phyloP scores from a whole-genome alignment of 2,329 filamentous ascomycete genomes.

The Rhexocercosporidium sp. region DNA sequence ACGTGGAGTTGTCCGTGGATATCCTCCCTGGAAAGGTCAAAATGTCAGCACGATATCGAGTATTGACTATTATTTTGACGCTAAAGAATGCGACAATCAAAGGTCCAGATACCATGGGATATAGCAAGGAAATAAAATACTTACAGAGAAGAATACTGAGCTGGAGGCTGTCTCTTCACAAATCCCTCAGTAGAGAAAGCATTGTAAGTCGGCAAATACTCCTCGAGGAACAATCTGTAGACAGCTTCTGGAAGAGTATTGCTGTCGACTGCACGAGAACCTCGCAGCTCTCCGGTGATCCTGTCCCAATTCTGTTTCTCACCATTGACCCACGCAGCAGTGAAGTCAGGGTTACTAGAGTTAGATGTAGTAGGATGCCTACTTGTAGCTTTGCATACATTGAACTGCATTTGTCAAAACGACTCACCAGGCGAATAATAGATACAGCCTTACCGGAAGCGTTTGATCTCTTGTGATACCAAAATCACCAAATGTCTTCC shows the following conservation, averaged over 20 bases:
- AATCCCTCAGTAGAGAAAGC: conserved; percentile 22
- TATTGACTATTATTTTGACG: too few relatives aligned
- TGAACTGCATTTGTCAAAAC: conserved; percentile 16
- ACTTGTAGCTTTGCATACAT: conserved; percentile 19
- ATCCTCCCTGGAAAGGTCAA: conserved; percentile 38
- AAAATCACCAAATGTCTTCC: conserved; percentile 24
- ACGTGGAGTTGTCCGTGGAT: conserved; percentile 50
- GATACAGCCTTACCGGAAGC: conserved; percentile 19
- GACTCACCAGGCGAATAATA: background rate
- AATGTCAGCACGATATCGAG: background rate
- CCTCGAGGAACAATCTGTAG: conserved; percentile 24
- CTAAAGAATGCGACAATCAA: too few relatives aligned
- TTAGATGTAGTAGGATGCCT: conserved; percentile 18
- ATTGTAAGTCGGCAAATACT: conserved; percentile 22
- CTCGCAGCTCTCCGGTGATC: conserved; percentile 21
- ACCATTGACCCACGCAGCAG: conserved; percentile 21
- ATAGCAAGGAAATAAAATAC: background rate
- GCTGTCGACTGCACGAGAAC: conserved; percentile 11
- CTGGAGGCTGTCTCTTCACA: conserved; percentile 11
- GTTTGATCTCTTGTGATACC: conserved; percentile 20
- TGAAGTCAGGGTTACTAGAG: conserved; percentile 10
- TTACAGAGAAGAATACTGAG: conserved; percentile 42
- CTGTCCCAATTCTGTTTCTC: conserved; percentile 18
- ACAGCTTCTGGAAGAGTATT: conserved; percentile 25
- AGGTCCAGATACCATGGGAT: too few relatives aligned